Base-by-base conservation (phyloP, 371 early-diverging fungal species). In the Phascolomyces articulosus region DNA sequence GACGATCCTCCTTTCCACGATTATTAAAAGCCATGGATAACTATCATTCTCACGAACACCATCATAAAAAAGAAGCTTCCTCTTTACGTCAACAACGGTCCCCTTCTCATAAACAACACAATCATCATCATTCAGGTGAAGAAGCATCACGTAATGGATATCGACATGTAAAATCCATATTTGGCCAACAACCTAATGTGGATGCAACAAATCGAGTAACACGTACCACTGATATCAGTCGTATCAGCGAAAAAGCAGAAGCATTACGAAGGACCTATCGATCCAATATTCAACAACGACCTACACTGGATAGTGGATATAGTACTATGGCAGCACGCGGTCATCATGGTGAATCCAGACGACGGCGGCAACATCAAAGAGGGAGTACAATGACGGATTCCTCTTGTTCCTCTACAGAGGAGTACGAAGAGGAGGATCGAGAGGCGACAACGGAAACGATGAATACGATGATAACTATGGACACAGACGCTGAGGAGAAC, bases 271-370 rank as follows among this genome's bases (percentile, higher is more conserved):
- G 59, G 27, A 65, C 65, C 0, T 65, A 65, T 48, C 65, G 65
- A 15, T 58, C 65, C 15, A 63, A 63, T 16, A 31, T 38, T 16
- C 59, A 34, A 29, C 28, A 55, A 40, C 47, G 59, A n/a, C 68
- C 68, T 6, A 64, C 69, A 4, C 23, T 51, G n/a, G 69, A 68
- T 40, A 68, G 69, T 57, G 69, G 69, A 4, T 68, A 68, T 60
- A 68, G 69, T 29, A 68, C 69, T 7, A 64, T 68, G 69, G 38
- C 64, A 4, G 20, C 47, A n/a, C 49, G 54, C 18, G 34, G 41
- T 9, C 34, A 34, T n/a, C 34, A 49, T 29, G 58, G 58, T 26
- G 49, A 18, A 29, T 40, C 27, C 18, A 10, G 28, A 44, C 47
- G 20, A 0, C 60, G 55, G 31, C 55, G 31, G n/a, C 38, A 38